Percentiles rank a stretch among this genome's conserved stretches.
These are phyloP conservation scores for Nematodospora anomalae DNA, from an alignment of 1,139 yeast genomes.

Conservation along the genomic window DNA sequence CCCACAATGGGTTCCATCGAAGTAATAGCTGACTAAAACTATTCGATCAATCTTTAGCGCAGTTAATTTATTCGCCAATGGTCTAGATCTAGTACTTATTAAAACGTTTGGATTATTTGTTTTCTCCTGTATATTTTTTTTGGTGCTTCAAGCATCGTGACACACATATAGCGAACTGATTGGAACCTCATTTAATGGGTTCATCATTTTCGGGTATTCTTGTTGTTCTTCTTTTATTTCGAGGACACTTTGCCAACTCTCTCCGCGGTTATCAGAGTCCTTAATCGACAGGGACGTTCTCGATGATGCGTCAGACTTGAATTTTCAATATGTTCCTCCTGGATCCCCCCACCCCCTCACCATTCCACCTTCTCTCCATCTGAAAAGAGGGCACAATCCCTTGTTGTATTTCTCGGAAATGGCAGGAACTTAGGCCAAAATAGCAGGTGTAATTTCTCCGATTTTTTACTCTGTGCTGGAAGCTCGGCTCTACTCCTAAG, in stretches of 20 bases:
- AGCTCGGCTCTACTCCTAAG: no score
- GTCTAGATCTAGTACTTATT: slow-evolving; percentile 12
- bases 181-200: background rate
- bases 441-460: no score
- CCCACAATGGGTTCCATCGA: background rate
- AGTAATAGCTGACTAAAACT: background rate
- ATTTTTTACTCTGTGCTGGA: no score
- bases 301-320: slow-evolving; percentile 8
- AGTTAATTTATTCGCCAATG: slow-evolving; percentile 11
- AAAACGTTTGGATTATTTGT: slow-evolving; percentile 15
- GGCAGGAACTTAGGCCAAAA: slow-evolving; percentile 8
- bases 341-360: no score
- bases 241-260: slow-evolving; percentile 4
- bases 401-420: slow-evolving; percentile 7
- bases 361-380: no score
- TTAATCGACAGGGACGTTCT: slow-evolving; percentile 3
- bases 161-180: slow-evolving; percentile 2
- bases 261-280: slow-evolving; percentile 13
- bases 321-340: slow-evolving; percentile 7
- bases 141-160: slow-evolving; percentile 4
- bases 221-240: slow-evolving; percentile 5
- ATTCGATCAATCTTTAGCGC: slow-evolving; percentile 9
- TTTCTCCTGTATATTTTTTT: slow-evolving; percentile 10
- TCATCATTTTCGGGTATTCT: slow-evolving; percentile 6
- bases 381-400: slow-evolving; percentile 14